Percentiles rank a stretch among this genome's conserved stretches.
Evolutionary conservation across 2,329 filamentous ascomycete species (phyloP).

Genomic region (Colletotrichum gigasporum): DNA sequence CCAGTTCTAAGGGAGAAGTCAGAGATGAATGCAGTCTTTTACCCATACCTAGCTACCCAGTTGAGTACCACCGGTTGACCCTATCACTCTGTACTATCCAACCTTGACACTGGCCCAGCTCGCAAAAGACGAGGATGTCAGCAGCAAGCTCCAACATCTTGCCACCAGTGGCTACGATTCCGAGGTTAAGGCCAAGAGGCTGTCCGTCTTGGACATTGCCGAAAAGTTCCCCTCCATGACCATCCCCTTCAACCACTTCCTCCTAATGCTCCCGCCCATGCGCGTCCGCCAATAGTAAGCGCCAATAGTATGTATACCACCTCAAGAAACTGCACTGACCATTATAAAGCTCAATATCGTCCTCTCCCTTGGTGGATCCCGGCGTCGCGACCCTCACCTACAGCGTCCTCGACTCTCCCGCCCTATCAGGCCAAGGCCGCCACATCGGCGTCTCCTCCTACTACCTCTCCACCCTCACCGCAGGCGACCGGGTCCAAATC

Average conservation of each 20-base stretch:
- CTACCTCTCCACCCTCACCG: slow-evolving; percentile 62
- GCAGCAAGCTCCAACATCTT: slow-evolving; percentile 46
- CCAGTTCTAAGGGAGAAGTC: too few species aligned
- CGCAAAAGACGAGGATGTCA: slow-evolving; percentile 43
- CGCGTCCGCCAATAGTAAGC: slow-evolving; percentile 45
- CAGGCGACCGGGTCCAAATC: slow-evolving; percentile 58
- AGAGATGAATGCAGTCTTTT: too few species aligned
- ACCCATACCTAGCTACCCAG: too few species aligned
- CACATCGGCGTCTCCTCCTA: slow-evolving; percentile 69
- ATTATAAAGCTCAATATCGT: slow-evolving; percentile 76
- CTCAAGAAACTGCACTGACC: too few species aligned
- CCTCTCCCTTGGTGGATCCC: slow-evolving; percentile 68
- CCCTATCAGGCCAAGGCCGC: slow-evolving; percentile 57
- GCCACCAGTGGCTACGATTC: slow-evolving; percentile 47
- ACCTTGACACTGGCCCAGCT: too few species aligned
- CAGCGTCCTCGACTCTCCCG: slow-evolving; percentile 63
- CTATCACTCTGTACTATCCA: too few species aligned
- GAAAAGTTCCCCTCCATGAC: slow-evolving; percentile 62
- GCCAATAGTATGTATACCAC: too few species aligned
- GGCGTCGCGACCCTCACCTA: slow-evolving; percentile 69
- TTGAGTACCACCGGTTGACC: too few species aligned
- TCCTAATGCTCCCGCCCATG: slow-evolving; percentile 73
- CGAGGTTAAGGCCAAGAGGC: slow-evolving; percentile 55
- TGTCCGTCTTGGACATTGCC: slow-evolving; percentile 69
- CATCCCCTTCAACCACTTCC: slow-evolving; percentile 67